phyloP scores from a whole-genome alignment of 2,329 filamentous ascomycete genomes.

The Fusarium ramigenum region DNA sequence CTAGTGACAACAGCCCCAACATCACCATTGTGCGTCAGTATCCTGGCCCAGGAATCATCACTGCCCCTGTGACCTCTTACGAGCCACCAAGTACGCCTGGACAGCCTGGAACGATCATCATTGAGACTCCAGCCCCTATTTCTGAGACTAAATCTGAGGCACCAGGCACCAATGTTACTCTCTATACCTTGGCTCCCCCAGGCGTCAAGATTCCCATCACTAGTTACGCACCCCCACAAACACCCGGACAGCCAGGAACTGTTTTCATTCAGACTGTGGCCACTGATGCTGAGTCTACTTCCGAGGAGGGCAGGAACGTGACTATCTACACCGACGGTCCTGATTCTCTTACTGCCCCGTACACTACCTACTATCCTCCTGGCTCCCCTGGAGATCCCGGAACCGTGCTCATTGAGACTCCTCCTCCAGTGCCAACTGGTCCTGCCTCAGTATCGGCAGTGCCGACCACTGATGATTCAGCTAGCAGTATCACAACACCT shows the following conservation, averaged over 20 bases:
- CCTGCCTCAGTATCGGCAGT: conserved; percentile 9
- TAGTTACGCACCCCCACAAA: conserved; percentile 20
- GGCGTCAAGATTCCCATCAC: conserved; percentile 9
- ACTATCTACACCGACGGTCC: conserved; percentile 17
- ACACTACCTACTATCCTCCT: conserved; percentile 23
- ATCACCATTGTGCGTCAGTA: conserved; percentile 22
- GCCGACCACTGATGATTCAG: neutral
- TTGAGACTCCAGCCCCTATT: conserved; percentile 18
- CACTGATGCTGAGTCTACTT: neutral
- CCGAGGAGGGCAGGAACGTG: conserved; percentile 2
- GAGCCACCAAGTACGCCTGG: conserved; percentile 15
- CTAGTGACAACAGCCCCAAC: conserved; percentile 18
- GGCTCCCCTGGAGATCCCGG: conserved; percentile 20
- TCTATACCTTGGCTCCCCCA: conserved; percentile 15
- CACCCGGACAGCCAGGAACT: conserved; percentile 15
- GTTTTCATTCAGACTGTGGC: conserved; percentile 22
- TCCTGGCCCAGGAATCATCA: conserved; percentile 20
- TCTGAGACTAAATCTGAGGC: neutral
- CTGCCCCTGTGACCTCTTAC: conserved; percentile 18
- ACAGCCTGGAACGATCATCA: conserved; percentile 21
- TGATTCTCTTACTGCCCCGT: conserved; percentile 3
- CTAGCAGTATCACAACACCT: neutral
- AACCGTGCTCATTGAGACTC: conserved; percentile 23
- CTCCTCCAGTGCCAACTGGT: neutral
- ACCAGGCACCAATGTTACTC: conserved; percentile 13